A percentile compares a stretch with the other conserved stretches of the same genome.
phyloP scores from a whole-genome alignment of 805 yeast genomes.

The Kluyveromyces wickerhamii region DNA sequence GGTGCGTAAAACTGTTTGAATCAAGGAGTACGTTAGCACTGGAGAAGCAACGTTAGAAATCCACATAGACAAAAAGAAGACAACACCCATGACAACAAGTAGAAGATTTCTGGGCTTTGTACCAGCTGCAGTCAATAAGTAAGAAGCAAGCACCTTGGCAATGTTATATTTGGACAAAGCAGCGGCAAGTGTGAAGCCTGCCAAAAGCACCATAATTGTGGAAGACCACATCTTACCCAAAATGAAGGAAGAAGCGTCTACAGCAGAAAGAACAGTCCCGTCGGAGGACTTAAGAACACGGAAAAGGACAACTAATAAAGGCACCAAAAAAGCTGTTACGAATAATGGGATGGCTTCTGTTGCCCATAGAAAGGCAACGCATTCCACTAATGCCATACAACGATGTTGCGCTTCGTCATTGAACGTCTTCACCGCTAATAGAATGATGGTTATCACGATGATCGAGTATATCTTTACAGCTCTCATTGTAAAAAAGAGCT shows the following conservation, averaged over 20 bases:
- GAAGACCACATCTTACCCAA: conserved; percentile 90
- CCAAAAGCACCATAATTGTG: conserved; percentile 77
- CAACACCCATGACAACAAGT: conserved; percentile 73
- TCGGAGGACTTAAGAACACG: conserved; percentile 48
- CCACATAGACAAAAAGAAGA: conserved; percentile 87
- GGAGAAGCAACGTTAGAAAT: conserved; percentile 96
- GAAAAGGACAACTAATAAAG: conserved; percentile 66
- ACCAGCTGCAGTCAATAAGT: conserved; percentile 71
- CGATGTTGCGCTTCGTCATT: conserved; percentile 53
- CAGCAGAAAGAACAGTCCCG: conserved; percentile 52
- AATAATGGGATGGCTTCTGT: conserved; percentile 89
- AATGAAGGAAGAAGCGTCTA: conserved; percentile 59
- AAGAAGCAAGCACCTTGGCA: conserved; percentile 85
- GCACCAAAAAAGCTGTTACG: conserved; percentile 81
- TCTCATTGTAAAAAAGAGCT: conserved; percentile 39
- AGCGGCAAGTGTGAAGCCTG: conserved; percentile 91
- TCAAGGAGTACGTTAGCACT: conserved; percentile 77
- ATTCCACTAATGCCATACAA: conserved; percentile 58
- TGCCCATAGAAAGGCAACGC: conserved; percentile 79
- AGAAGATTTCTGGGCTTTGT: conserved; percentile 72
- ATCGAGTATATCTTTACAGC: conserved; percentile 42
- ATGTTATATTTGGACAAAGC: conserved; percentile 85
- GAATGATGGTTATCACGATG: conserved; percentile 43
- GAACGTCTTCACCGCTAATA: conserved; percentile 52
- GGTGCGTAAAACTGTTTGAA: conserved; percentile 78